Evolutionary conservation across 202 grass and related monocot genomes (phyloP).

Genomic region (Zizania palustris): DNA sequence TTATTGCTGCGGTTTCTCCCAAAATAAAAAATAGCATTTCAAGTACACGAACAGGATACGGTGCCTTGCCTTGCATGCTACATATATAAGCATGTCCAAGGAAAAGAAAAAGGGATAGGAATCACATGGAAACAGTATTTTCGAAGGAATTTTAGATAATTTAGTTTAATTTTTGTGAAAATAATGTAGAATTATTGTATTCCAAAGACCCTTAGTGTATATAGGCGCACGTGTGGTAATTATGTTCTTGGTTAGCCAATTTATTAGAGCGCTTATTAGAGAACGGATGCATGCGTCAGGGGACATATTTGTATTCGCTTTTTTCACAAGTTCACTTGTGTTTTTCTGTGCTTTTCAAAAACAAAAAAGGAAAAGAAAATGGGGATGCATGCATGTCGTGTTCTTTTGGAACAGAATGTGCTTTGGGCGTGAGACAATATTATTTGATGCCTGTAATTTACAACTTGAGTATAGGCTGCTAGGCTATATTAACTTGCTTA

Average conservation of each 20-base stretch:
- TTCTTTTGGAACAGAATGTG: background rate
- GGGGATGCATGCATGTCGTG: background rate
- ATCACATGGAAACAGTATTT: no score
- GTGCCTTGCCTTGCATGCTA: conserved; percentile 17
- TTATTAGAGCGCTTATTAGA: background rate
- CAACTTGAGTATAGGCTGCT: background rate
- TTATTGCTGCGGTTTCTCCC: no score
- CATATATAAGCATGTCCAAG: background rate
- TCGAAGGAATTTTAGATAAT: no score
- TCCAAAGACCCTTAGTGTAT: no score
- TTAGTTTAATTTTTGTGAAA: no score
- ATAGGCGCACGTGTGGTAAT: background rate
- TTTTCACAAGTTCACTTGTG: background rate
- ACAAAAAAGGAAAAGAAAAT: background rate
- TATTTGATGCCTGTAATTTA: conserved; percentile 16
- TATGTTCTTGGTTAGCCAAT: background rate
- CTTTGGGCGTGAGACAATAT: background rate
- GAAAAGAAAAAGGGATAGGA: background rate
- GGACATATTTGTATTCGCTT: conserved; percentile 14
- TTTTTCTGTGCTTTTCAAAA: background rate
- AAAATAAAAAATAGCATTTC: conserved; percentile 30
- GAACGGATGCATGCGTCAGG: background rate
- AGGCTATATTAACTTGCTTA: background rate
- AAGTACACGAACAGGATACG: conserved; percentile 39
- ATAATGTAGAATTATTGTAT: no score